Percentiles rank a stretch among this genome's conserved stretches.
These are phyloP conservation scores for Multifurca ochricompacta DNA, from an alignment of 768 basidiomycete genomes.

Conservation along the genomic window DNA sequence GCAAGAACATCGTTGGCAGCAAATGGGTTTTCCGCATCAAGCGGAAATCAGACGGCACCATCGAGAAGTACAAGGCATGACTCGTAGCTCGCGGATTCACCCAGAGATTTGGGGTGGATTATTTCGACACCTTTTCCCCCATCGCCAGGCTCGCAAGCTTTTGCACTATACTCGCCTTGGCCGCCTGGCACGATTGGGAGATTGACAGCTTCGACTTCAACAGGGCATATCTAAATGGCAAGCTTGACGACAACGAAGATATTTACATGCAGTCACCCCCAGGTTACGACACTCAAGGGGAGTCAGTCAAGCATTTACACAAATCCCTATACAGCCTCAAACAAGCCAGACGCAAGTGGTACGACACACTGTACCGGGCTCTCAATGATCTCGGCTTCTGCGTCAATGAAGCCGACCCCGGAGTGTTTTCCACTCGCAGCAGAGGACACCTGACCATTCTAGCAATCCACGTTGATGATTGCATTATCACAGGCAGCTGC, in stretches of 20 bases:
- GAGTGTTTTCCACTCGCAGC: too few species aligned
- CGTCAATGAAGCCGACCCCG: too few species aligned
- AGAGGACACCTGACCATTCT: too few species aligned
- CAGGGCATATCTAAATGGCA: not conserved
- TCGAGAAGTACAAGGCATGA: constrained; percentile 29
- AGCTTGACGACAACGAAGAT: not conserved
- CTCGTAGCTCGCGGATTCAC: constrained; percentile 37
- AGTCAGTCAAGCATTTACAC: not conserved
- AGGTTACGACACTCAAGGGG: not conserved
- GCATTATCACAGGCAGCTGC: too few species aligned
- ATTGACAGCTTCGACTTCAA: not conserved
- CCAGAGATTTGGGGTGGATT: constrained; percentile 34
- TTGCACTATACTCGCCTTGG: constrained; percentile 23
- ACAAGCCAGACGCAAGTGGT: not conserved
- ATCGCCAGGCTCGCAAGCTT: constrained; percentile 25
- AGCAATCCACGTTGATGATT: too few species aligned
- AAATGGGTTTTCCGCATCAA: constrained; percentile 29
- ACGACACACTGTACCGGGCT: not conserved
- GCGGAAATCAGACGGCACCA: constrained; percentile 15
- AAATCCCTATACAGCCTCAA: not conserved
- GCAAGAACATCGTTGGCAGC: constrained; percentile 17
- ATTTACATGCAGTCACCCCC: not conserved
- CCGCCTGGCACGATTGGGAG: constrained; percentile 16
- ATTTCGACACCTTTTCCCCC: constrained; percentile 27
- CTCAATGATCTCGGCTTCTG: too few species aligned